Evolutionary conservation across 345 rosid species (phyloP).

Genomic region (Arabis alpina): DNA sequence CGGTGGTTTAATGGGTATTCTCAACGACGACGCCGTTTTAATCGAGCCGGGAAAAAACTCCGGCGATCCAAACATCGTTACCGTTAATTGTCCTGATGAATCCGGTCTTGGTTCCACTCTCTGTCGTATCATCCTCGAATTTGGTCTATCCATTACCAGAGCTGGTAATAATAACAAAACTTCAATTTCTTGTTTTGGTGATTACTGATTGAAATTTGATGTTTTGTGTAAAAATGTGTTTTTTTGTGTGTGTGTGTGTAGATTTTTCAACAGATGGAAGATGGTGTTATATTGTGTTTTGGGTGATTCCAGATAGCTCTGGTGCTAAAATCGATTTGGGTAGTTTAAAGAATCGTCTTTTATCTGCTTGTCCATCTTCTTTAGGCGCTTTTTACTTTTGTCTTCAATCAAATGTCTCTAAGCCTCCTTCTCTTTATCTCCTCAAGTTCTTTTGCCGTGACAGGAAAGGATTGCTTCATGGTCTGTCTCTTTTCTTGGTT

Average conservation of each 20-base stretch:
- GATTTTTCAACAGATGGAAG: conserved; percentile 83
- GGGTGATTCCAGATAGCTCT: conserved; percentile 59
- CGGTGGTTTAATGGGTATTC: conserved; percentile 54
- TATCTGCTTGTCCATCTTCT: conserved; percentile 62
- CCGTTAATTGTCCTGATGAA: conserved; percentile 83
- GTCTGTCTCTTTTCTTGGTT: conserved; percentile 36
- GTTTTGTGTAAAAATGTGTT: not conserved
- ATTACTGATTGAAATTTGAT: not conserved
- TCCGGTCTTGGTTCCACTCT: conserved; percentile 82
- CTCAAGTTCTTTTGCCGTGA: conserved; percentile 65
- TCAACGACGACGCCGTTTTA: conserved; percentile 64
- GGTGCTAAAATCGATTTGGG: conserved; percentile 52
- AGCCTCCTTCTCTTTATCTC: conserved; percentile 57
- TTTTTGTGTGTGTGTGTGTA: conserved; percentile 25
- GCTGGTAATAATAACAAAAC: conserved; percentile 47
- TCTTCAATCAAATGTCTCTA: conserved; percentile 45
- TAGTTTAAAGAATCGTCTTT: conserved; percentile 62
- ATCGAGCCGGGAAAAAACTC: conserved; percentile 47
- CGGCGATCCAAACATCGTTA: conserved; percentile 56
- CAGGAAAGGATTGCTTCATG: conserved; percentile 69
- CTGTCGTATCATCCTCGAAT: conserved; percentile 70
- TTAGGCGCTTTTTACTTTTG: conserved; percentile 46
- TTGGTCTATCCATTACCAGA: conserved; percentile 65
- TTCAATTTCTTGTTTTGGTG: not conserved
- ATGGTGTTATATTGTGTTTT: conserved; percentile 78